A percentile compares a stretch with the other conserved stretches of the same genome.
These are phyloP conservation scores for Yarrowia porcina DNA, from an alignment of 805 yeast species.

Conservation along the genomic window DNA sequence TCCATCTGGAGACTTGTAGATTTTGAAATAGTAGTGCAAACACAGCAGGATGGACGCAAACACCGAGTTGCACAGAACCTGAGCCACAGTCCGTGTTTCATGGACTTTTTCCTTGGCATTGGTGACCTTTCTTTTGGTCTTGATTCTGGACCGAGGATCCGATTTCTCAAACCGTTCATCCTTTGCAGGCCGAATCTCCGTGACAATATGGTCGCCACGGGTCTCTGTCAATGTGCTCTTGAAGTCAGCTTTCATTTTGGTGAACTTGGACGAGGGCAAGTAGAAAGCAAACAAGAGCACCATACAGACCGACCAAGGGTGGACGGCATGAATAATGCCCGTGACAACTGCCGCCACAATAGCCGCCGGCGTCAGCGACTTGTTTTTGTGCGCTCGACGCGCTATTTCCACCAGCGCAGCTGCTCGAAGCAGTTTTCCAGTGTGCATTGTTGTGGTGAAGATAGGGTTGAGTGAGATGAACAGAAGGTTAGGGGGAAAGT, in stretches of 20 bases:
- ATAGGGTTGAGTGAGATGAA: neutral
- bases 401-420: conserved; percentile 27
- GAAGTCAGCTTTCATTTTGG: conserved; percentile 42
- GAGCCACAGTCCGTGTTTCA: conserved; percentile 42
- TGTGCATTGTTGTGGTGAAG: neutral
- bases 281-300: conserved; percentile 41
- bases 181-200: conserved; percentile 29
- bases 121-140: conserved; percentile 26
- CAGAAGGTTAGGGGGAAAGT: neutral
- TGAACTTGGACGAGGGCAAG: conserved; percentile 42
- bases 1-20: conserved; percentile 10
- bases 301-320: conserved; percentile 40
- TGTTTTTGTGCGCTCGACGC: conserved; percentile 37
- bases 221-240: conserved; percentile 35
- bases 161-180: neutral
- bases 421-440: conserved; percentile 17
- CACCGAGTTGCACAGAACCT: conserved; percentile 45
- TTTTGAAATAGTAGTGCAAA: conserved; percentile 28
- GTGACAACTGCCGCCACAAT: conserved; percentile 41
- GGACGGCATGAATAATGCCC: conserved; percentile 43
- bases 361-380: conserved; percentile 42
- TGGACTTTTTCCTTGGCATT: conserved; percentile 31
- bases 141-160: neutral
- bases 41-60: conserved; percentile 41
- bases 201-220: conserved; percentile 27